phyloP scores from a whole-genome alignment of 805 yeast genomes.

The Saccharomycopsis capsularis region DNA sequence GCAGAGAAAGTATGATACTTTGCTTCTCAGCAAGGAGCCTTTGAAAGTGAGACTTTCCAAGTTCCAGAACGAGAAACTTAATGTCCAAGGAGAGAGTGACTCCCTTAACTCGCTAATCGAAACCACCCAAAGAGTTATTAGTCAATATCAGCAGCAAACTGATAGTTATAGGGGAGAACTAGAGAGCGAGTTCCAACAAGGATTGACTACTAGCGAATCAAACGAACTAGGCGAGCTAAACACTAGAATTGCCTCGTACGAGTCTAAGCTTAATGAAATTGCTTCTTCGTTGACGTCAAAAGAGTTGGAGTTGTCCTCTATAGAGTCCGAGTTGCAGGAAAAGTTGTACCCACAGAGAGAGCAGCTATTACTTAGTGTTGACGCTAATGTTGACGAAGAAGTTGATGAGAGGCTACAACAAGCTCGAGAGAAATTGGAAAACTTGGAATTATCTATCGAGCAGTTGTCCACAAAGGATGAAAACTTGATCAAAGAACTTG shows the following conservation, averaged over 20 bases:
- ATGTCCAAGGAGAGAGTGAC: slow-evolving; percentile 38
- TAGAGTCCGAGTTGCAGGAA: slow-evolving; percentile 53
- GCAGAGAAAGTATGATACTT: slow-evolving; percentile 36
- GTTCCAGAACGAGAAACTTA: slow-evolving; percentile 35
- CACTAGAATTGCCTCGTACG: slow-evolving; percentile 32
- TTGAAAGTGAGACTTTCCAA: slow-evolving; percentile 37
- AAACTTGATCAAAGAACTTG: slow-evolving; percentile 27
- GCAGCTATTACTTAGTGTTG: slow-evolving; percentile 29
- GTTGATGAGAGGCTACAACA: slow-evolving; percentile 23
- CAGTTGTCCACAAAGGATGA: slow-evolving; percentile 29
- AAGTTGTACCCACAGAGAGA: slow-evolving; percentile 47
- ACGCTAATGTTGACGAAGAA: slow-evolving; percentile 22
- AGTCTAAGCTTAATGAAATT: slow-evolving; percentile 35
- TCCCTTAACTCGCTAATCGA: slow-evolving; percentile 32
- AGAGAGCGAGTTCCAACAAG: slow-evolving; percentile 44
- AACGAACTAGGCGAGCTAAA: slow-evolving; percentile 33
- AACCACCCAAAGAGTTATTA: slow-evolving; percentile 31
- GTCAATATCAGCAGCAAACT: slow-evolving; percentile 33
- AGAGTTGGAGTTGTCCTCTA: slow-evolving; percentile 40
- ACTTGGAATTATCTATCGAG: slow-evolving; percentile 23
- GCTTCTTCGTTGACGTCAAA: slow-evolving; percentile 36
- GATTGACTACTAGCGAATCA: slow-evolving; percentile 45
- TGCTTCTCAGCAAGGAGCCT: slow-evolving; percentile 38
- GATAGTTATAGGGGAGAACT: slow-evolving; percentile 44
- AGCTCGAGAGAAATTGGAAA: slow-evolving; percentile 23